Evolutionary conservation across 1,284 basidiomycete species (phyloP).

Genomic region (Trametes sp.): DNA sequence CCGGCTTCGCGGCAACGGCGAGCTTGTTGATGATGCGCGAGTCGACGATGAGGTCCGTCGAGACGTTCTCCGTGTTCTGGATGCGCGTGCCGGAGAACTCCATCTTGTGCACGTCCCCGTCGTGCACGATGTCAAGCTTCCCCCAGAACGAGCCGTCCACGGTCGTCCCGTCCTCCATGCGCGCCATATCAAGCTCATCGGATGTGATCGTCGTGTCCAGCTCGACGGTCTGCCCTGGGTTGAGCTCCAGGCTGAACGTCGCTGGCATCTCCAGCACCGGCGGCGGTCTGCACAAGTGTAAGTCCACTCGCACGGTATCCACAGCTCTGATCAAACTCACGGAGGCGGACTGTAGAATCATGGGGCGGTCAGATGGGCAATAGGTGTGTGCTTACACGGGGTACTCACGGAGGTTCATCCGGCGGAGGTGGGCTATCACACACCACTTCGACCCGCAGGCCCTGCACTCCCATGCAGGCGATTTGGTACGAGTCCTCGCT

Average conservation of each 20-base stretch:
- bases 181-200: slow-evolving; percentile 82
- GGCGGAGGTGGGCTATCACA: slow-evolving; percentile 82
- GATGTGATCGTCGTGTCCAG: slow-evolving; percentile 79
- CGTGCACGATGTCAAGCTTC: slow-evolving; percentile 80
- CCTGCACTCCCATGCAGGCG: slow-evolving; percentile 78
- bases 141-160: slow-evolving; percentile 87
- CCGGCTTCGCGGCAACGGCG: slow-evolving; percentile 71
- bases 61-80: slow-evolving; percentile 61
- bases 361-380: slow-evolving; percentile 13
- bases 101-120: slow-evolving; percentile 76
- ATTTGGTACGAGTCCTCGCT: slow-evolving; percentile 86
- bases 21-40: slow-evolving; percentile 76
- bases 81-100: slow-evolving; percentile 82
- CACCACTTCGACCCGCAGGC: slow-evolving; percentile 81
- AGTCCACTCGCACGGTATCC: background rate
- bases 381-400: background rate
- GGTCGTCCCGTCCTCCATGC: slow-evolving; percentile 84
- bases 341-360: slow-evolving; percentile 62
- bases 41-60: slow-evolving; percentile 75
- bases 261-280: slow-evolving; percentile 87
- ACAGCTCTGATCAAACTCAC: slow-evolving; percentile 50
- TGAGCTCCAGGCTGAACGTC: slow-evolving; percentile 79
- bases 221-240: slow-evolving; percentile 75
- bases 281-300: slow-evolving; percentile 60
- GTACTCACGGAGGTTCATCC: slow-evolving; percentile 75